These are phyloP conservation scores for Selenicereus undatus DNA, from an alignment of 148 eudicot species.

Conservation along the genomic window DNA sequence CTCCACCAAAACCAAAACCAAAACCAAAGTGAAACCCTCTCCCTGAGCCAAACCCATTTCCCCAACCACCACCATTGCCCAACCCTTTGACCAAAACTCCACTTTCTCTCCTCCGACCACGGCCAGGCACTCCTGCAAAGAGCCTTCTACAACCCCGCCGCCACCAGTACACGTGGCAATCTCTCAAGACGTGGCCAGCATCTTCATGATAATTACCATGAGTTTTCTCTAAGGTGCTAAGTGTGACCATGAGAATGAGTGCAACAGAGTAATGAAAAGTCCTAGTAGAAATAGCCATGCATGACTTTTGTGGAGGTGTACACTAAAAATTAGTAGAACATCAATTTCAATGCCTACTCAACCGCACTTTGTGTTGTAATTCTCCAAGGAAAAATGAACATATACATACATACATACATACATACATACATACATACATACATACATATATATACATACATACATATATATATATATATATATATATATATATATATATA, in stretches of 20 bases:
- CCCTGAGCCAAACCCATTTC: not conserved
- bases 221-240: not conserved
- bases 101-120: not conserved
- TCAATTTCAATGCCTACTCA: too few relatives aligned
- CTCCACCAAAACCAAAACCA: not conserved
- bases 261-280: not conserved
- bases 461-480: too few relatives aligned
- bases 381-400: not conserved
- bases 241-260: not conserved
- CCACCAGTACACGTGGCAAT: not conserved
- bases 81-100: not conserved
- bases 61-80: not conserved
- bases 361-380: too few relatives aligned
- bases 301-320: not conserved
- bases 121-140: not conserved
- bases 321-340: too few relatives aligned
- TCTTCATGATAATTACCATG: not conserved
- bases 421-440: too few relatives aligned
- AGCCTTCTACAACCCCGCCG: not conserved
- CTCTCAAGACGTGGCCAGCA: not conserved
- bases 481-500: too few relatives aligned
- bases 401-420: too few relatives aligned
- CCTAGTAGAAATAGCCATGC: not conserved
- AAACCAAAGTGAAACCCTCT: not conserved
- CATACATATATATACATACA: too few relatives aligned